Conservation (phyloP, 805 yeast genomes). For the Ogataea thermomethanolica region DNA sequence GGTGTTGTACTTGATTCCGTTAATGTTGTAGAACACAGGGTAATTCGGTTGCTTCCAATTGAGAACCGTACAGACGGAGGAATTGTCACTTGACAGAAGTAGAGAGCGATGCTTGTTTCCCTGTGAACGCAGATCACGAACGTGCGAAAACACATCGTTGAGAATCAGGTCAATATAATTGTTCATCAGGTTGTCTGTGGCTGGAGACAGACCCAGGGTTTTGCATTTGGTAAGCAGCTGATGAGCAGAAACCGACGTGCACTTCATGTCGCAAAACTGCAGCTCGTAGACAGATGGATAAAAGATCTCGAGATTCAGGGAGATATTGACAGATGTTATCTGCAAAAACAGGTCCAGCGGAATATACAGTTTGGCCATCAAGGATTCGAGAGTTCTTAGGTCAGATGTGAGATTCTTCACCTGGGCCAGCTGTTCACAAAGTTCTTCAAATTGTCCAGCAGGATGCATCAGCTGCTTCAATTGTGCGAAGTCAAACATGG, state of each 20-base stretch:
- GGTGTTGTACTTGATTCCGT: constrained; percentile 48
- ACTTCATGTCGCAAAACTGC: constrained; percentile 28
- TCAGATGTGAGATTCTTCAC: constrained; percentile 17
- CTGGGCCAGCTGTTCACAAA: constrained; percentile 17
- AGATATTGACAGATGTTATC: constrained; percentile 53
- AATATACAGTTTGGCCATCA: constrained; percentile 48
- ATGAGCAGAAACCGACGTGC: constrained; percentile 23
- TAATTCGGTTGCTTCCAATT: constrained; percentile 99
- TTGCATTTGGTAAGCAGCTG: constrained; percentile 15
- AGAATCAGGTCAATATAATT: constrained; percentile 72
- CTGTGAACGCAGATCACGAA: constrained; percentile 44
- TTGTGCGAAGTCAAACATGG: constrained; percentile 52
- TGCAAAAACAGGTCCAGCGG: constrained; percentile 59
- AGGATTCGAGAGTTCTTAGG: constrained; percentile 37
- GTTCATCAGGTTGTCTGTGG: constrained; percentile 48
- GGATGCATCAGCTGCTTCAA: constrained; percentile 28
- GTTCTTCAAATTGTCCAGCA: constrained; percentile 13
- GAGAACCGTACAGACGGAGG: constrained; percentile 85
- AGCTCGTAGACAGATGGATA: constrained; percentile 59
- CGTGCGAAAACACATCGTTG: constrained; percentile 72
- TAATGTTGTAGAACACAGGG: constrained; percentile 85
- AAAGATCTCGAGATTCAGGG: constrained; percentile 69
- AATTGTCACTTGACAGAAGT: constrained; percentile 81
- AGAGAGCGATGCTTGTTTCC: constrained; percentile 52
- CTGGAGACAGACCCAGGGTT: constrained; percentile 15